Percentiles rank a stretch among this genome's conserved stretches.
Evolutionary conservation across 164 flowering plant species (phyloP).

Genomic region (Aristolochia californica): DNA sequence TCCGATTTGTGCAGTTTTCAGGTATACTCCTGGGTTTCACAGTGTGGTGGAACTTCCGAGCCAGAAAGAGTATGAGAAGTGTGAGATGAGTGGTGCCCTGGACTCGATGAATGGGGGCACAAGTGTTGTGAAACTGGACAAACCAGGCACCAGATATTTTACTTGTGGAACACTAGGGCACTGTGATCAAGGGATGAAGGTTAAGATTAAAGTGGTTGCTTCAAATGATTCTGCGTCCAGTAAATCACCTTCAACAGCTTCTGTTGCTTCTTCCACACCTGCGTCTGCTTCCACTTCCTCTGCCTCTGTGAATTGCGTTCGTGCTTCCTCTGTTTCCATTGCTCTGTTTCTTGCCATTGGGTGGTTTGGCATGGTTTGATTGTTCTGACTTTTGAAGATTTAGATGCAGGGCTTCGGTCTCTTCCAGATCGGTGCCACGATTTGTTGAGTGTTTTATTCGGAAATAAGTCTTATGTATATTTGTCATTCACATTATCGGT

Average conservation of each 20-base stretch:
- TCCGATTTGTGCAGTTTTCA: constrained; percentile 35
- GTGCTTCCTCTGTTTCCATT: too few species aligned
- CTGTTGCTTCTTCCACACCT: constrained; percentile 17
- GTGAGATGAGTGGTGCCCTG: constrained; percentile 31
- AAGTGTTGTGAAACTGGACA: constrained; percentile 39
- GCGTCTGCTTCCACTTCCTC: constrained; percentile 10
- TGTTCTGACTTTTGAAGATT: too few species aligned
- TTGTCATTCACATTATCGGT: too few species aligned
- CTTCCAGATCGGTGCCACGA: too few species aligned
- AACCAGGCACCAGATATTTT: constrained; percentile 53
- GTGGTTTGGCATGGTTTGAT: too few species aligned
- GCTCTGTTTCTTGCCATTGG: too few species aligned
- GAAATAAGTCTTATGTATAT: too few species aligned
- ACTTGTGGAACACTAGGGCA: constrained; percentile 65
- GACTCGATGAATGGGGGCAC: constrained; percentile 45
- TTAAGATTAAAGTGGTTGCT: constrained; percentile 38
- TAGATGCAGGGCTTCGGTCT: too few species aligned
- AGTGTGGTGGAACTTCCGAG: constrained; percentile 47
- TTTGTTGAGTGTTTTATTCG: too few species aligned
- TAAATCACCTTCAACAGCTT: constrained; percentile 11
- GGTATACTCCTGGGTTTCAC: constrained; percentile 55
- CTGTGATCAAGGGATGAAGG: constrained; percentile 62
- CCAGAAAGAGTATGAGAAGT: constrained; percentile 45
- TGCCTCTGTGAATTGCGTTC: not conserved
- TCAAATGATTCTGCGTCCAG: constrained; percentile 15